These are phyloP conservation scores for Spathaspora hagerdaliae DNA, from an alignment of 805 yeast species.

Conservation along the genomic window DNA sequence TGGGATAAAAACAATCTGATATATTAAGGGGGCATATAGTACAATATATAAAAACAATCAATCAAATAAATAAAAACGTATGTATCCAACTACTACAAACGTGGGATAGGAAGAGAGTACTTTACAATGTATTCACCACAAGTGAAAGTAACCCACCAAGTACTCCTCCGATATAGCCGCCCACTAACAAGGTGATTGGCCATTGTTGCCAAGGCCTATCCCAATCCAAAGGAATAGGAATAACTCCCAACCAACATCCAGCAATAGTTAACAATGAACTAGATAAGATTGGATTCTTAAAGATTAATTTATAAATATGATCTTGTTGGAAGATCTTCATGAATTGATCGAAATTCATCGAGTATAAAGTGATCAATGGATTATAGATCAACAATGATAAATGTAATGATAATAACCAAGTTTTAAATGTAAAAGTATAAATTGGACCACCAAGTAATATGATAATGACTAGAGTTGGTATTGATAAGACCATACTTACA, in stretches of 20 bases:
- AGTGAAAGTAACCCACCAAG: conserved; percentile 43
- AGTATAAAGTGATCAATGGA: conserved; percentile 58
- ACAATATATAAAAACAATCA: too few species aligned
- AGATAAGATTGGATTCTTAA: conserved; percentile 23
- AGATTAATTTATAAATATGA: conserved; percentile 17
- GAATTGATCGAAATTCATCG: conserved; percentile 44
- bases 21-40: too few species aligned
- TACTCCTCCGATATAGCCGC: conserved; percentile 71
- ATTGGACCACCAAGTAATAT: conserved; percentile 83
- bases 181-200: conserved; percentile 85
- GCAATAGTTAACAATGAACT: conserved; percentile 28
- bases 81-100: too few species aligned
- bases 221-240: conserved; percentile 96
- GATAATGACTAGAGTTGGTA: conserved; percentile 37
- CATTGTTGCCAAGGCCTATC: conserved; percentile 95
- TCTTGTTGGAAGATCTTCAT: conserved; percentile 16
- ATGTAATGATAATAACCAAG: conserved; percentile 59
- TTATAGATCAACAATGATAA: conserved; percentile 55
- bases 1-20: too few species aligned
- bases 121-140: background rate
- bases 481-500: conserved; percentile 30
- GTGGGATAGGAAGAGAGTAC: too few species aligned
- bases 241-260: conserved; percentile 91
- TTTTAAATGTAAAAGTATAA: conserved; percentile 46
- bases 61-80: too few species aligned